Evolutionary conservation across 2,329 filamentous ascomycete species (phyloP).

Genomic region (Fusarium longipes): DNA sequence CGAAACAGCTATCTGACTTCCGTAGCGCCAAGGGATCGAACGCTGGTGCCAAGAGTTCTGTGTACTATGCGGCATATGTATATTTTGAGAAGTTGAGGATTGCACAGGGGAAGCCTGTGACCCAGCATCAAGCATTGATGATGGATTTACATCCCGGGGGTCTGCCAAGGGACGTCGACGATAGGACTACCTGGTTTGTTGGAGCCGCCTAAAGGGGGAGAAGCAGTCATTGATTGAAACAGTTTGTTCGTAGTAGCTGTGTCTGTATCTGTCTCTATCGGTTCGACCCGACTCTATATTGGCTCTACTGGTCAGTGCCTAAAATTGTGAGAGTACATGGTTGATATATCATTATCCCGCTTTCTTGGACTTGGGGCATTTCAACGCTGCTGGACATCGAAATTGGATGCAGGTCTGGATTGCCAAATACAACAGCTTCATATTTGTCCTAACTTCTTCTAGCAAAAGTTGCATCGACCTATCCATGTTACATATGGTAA

Average conservation of each 20-base stretch:
- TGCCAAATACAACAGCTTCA: too few species aligned
- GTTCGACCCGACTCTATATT: not conserved
- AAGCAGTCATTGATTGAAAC: not conserved
- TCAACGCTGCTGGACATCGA: not conserved
- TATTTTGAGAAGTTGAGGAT: constrained; percentile 22
- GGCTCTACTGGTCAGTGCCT: not conserved
- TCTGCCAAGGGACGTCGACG: not conserved
- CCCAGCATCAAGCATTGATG: not conserved
- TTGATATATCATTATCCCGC: not conserved
- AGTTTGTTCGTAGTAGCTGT: accelerated
- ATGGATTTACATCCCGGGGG: not conserved
- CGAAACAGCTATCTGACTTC: constrained; percentile 23
- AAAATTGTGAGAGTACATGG: not conserved
- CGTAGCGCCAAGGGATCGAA: not conserved
- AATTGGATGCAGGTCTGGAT: not conserved
- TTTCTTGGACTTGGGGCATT: not conserved
- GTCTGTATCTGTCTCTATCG: not conserved
- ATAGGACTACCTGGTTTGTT: not conserved
- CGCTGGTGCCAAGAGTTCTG: not conserved
- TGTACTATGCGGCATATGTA: constrained; percentile 15
- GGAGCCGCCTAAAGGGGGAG: not conserved
- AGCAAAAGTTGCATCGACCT: not conserved
- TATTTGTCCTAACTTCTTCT: too few species aligned
- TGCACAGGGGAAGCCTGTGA: constrained; percentile 9
- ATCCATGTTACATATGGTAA: not conserved